Evolutionary conservation across 495 filamentous ascomycete species (phyloP).

Genomic region (Lophiostoma macrostomum): DNA sequence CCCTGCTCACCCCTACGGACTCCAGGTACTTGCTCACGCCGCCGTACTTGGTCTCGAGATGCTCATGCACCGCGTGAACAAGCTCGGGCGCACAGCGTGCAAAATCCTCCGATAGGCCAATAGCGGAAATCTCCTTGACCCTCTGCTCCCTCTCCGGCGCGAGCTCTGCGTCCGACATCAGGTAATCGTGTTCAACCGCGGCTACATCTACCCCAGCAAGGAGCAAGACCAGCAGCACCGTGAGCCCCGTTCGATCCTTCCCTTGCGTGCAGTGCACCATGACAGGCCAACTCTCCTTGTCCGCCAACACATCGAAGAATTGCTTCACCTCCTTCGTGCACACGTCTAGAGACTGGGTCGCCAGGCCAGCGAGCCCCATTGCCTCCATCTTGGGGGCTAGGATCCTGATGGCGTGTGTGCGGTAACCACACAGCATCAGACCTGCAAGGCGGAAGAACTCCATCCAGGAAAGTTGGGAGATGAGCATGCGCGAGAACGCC

Average conservation of each 20-base stretch:
- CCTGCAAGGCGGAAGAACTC: constrained; percentile 57
- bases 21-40: constrained; percentile 61
- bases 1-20: constrained; percentile 52
- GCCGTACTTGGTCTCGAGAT: constrained; percentile 57
- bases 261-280: constrained; percentile 84
- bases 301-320: constrained; percentile 52
- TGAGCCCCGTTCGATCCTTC: constrained; percentile 79
- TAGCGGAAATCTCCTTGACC: constrained; percentile 61
- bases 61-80: constrained; percentile 47
- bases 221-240: constrained; percentile 62
- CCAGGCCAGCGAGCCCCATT: constrained; percentile 64
- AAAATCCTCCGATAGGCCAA: constrained; percentile 70
- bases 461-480: constrained; percentile 66
- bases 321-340: constrained; percentile 60
- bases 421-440: constrained; percentile 62
- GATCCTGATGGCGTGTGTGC: constrained; percentile 63
- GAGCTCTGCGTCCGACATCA: constrained; percentile 58
- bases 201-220: constrained; percentile 53
- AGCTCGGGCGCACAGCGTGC: constrained; percentile 58
- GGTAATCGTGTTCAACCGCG: constrained; percentile 65
- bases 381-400: constrained; percentile 64
- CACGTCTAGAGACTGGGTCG: constrained; percentile 60
- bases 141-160: constrained; percentile 58
- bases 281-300: constrained; percentile 52
- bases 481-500: constrained; percentile 63